Evolutionary conservation across 2,329 filamentous ascomycete species (phyloP).

Genomic region (Bipolaris bicolor): DNA sequence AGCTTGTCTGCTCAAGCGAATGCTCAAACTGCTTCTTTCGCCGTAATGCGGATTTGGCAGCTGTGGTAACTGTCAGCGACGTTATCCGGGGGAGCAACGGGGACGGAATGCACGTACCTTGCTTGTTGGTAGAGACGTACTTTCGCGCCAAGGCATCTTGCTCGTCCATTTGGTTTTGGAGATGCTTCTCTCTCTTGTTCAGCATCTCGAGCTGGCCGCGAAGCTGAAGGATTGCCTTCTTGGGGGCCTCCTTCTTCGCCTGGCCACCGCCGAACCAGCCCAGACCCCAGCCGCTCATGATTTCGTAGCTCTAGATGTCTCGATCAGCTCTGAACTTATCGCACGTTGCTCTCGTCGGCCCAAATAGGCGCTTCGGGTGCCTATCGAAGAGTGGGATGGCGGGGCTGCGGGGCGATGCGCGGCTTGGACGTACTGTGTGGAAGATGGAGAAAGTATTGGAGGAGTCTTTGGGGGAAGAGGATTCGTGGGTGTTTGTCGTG

Average conservation of each 20-base stretch:
- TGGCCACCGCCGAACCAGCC: constrained; percentile 88
- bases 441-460: not conserved
- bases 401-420: constrained; percentile 24
- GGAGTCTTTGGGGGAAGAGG: not conserved
- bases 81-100: too few relatives aligned
- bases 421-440: constrained; percentile 21
- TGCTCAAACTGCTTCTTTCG: constrained; percentile 95
- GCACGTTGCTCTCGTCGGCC: constrained; percentile 4
- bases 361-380: constrained; percentile 6
- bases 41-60: constrained; percentile 85
- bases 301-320: constrained; percentile 8
- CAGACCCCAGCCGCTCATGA: constrained; percentile 56
- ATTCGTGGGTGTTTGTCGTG: constrained; percentile 8
- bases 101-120: constrained; percentile 66
- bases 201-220: constrained; percentile 94
- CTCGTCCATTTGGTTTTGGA: constrained; percentile 91
- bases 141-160: constrained; percentile 89
- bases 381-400: constrained; percentile 23
- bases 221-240: constrained; percentile 92
- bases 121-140: constrained; percentile 88
- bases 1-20: constrained; percentile 85
- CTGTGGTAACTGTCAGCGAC: constrained; percentile 56
- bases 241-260: constrained; percentile 90
- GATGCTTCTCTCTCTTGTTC: constrained; percentile 91
- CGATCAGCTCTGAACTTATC: constrained; percentile 6